Conservation (phyloP, 805 yeast species). For the Limtongia smithiae region DNA sequence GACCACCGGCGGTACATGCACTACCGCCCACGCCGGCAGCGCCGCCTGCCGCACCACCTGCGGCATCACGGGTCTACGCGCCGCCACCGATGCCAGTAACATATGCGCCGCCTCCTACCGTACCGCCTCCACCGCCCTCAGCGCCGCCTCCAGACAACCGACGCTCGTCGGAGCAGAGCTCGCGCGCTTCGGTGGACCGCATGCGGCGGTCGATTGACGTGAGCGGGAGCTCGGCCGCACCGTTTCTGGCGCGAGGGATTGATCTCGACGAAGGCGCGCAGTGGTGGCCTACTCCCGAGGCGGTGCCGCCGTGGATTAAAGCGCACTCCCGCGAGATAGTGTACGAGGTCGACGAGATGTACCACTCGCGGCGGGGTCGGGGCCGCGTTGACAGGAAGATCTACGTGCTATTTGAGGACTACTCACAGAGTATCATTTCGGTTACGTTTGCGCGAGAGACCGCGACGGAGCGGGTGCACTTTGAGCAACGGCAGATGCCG, state of each 20-base stretch:
- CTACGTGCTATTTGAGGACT: conserved; percentile 68
- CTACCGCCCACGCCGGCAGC: conserved; percentile 31
- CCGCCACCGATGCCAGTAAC: conserved; percentile 22
- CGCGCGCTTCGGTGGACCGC: neutral
- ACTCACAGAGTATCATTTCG: conserved; percentile 61
- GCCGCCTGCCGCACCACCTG: conserved; percentile 18
- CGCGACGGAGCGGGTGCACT: conserved; percentile 49
- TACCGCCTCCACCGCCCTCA: conserved; percentile 32
- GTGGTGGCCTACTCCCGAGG: conserved; percentile 66
- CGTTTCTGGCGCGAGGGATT: conserved; percentile 35
- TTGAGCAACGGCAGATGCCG: conserved; percentile 40
- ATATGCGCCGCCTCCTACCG: conserved; percentile 27
- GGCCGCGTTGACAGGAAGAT: conserved; percentile 55
- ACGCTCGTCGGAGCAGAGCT: conserved; percentile 8
- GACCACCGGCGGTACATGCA: conserved; percentile 29
- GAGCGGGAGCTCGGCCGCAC: conserved; percentile 9
- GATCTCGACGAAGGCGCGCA: conserved; percentile 39
- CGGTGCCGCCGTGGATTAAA: conserved; percentile 52
- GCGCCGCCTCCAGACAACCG: conserved; percentile 24
- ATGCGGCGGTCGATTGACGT: conserved; percentile 9
- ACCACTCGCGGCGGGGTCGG: conserved; percentile 55
- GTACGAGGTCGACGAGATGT: conserved; percentile 62
- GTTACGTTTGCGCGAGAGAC: conserved; percentile 53
- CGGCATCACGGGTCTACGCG: conserved; percentile 25
- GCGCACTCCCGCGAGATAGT: conserved; percentile 48